phyloP scores from a whole-genome alignment of 768 basidiomycete species.

The Boletus edulis region DNA sequence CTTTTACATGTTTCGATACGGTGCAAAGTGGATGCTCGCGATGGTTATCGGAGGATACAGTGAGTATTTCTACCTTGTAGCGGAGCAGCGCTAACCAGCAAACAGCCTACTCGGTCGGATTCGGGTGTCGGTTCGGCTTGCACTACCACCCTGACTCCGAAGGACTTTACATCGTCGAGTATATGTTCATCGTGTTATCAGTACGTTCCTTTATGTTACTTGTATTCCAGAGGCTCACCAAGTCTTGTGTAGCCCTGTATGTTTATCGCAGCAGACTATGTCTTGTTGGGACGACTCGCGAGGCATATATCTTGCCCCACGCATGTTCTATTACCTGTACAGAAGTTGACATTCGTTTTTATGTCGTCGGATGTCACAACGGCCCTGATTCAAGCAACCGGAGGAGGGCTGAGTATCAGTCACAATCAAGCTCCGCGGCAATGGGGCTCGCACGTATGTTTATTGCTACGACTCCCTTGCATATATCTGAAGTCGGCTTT shows the following conservation, averaged over 20 bases:
- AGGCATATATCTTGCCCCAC: conserved; percentile 44
- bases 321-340: conserved; percentile 48
- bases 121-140: conserved; percentile 54
- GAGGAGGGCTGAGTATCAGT: conserved; percentile 5
- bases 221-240: conserved; percentile 9
- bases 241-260: conserved; percentile 55
- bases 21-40: conserved; percentile 56
- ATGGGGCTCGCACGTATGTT: conserved; percentile 38
- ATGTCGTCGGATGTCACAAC: conserved; percentile 62
- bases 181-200: conserved; percentile 59
- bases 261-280: conserved; percentile 68
- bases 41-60: conserved; percentile 64
- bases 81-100: neutral
- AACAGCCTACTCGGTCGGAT: conserved; percentile 55
- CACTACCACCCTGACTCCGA: conserved; percentile 52
- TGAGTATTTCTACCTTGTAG: conserved; percentile 24
- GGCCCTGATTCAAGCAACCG: conserved; percentile 58
- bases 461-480: neutral
- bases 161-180: conserved; percentile 53
- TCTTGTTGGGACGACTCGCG: conserved; percentile 62
- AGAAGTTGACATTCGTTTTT: conserved; percentile 54
- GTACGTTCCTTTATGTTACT: conserved; percentile 19
- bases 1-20: conserved; percentile 40
- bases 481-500: conserved; percentile 37
- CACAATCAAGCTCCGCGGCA: conserved; percentile 11